A percentile compares a stretch with the other conserved stretches of the same genome.
These are phyloP conservation scores for Vanrija sp. DNA, from an alignment of 1,284 basidiomycete species.

Conservation along the genomic window DNA sequence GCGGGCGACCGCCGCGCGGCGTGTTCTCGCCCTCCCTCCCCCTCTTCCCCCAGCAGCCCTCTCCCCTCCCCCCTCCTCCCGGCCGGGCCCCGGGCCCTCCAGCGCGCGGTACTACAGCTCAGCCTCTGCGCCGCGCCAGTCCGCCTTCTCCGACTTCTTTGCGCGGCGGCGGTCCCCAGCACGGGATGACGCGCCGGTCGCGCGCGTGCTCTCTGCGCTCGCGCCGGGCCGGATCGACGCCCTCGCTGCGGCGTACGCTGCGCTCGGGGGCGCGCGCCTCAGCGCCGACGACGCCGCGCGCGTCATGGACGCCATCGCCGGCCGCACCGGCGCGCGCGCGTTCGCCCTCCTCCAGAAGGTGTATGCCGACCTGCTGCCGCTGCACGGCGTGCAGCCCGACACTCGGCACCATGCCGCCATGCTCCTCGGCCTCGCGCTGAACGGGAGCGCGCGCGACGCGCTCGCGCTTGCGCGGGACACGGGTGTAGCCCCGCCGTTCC, in stretches of 20 bases:
- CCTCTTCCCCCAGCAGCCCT: conserved; percentile 8
- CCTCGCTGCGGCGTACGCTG: conserved; percentile 5
- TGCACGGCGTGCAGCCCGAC: not conserved
- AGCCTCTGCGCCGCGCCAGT: not conserved
- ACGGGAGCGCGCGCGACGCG: too few relatives aligned
- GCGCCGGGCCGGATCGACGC: not conserved
- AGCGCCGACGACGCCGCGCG: not conserved
- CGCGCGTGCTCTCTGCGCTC: conserved; percentile 7
- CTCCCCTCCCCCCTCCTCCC: not conserved
- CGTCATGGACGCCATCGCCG: not conserved
- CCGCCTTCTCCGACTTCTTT: conserved; percentile 2
- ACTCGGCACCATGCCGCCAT: not conserved
- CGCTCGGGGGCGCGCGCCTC: not conserved
- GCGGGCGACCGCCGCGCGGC: conserved; percentile 10
- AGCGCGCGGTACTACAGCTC: conserved; percentile 2
- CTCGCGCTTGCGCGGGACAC: too few relatives aligned
- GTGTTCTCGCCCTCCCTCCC: conserved; percentile 5
- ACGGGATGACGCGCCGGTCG: not conserved
- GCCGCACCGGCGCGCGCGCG: not conserved
- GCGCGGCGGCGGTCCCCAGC: not conserved
- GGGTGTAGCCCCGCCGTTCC: not conserved
- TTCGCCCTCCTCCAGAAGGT: conserved; percentile 14
- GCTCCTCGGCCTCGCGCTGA: not conserved
- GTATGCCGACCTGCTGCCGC: conserved; percentile 10
- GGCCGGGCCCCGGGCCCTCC: not conserved